phyloP scores from a whole-genome alignment of 208 protist genomes.

The Entamoeba histolytica region DNA sequence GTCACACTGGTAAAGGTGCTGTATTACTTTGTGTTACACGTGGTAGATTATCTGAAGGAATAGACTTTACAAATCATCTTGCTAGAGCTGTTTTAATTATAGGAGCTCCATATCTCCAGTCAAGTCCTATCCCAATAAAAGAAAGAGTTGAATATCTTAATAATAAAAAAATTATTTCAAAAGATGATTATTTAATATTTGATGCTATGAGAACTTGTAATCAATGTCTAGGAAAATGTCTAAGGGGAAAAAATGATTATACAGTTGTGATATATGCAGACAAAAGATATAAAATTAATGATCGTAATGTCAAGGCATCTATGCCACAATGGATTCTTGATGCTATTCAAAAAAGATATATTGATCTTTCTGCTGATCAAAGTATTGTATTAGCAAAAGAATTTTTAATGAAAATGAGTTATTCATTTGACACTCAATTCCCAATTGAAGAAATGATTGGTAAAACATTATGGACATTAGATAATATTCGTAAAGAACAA shows the following conservation, averaged over 20 bases:
- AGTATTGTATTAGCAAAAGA: too few relatives aligned
- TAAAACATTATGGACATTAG: too few relatives aligned
- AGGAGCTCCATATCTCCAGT: constrained; percentile 7
- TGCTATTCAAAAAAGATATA: too few relatives aligned
- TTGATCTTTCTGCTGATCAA: too few relatives aligned
- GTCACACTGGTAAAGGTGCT: not conserved
- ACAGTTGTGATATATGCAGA: not conserved
- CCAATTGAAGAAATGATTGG: too few relatives aligned
- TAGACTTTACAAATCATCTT: constrained; percentile 11
- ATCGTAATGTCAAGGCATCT: too few relatives aligned
- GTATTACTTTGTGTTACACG: constrained; percentile 10
- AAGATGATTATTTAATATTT: not conserved
- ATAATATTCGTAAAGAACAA: too few relatives aligned
- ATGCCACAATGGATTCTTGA: too few relatives aligned
- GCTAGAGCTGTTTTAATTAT: constrained; percentile 16
- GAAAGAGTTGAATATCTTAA: not conserved
- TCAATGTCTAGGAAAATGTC: constrained; percentile 13
- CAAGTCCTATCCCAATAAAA: not conserved
- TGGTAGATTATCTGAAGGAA: constrained; percentile 16
- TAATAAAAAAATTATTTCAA: constrained; percentile 4
- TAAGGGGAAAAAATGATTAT: constrained; percentile 17
- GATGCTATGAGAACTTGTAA: constrained; percentile 14
- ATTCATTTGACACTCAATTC: too few relatives aligned
- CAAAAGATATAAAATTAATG: constrained; percentile 3
- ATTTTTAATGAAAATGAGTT: too few relatives aligned